Percentiles rank a stretch among this genome's conserved stretches.
Evolutionary conservation across 768 basidiomycete genomes (phyloP).

Genomic region (Collybiopsis luxurians): DNA sequence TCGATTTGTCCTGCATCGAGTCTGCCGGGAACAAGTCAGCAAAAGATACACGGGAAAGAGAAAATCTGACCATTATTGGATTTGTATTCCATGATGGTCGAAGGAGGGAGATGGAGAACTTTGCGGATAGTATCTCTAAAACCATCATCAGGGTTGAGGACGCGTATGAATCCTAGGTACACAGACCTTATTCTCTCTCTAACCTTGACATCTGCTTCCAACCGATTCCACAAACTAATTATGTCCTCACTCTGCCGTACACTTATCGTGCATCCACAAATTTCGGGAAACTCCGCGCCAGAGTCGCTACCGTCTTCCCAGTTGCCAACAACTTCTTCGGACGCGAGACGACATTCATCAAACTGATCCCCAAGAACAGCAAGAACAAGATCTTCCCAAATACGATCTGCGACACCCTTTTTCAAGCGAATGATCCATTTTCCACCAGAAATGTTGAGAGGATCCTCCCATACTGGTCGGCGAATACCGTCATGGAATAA

Average conservation of each 20-base stretch:
- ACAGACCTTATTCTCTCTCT: slow-evolving; percentile 82
- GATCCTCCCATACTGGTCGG: slow-evolving; percentile 95
- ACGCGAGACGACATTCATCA: slow-evolving; percentile 54
- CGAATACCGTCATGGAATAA: slow-evolving; percentile 85
- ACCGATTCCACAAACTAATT: slow-evolving; percentile 87
- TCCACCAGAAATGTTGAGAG: slow-evolving; percentile 81
- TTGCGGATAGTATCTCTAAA: slow-evolving; percentile 75
- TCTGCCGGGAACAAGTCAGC: slow-evolving; percentile 39
- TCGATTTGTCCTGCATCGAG: slow-evolving; percentile 87
- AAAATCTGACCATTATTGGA: slow-evolving; percentile 73
- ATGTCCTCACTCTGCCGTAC: slow-evolving; percentile 94
- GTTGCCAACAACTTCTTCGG: slow-evolving; percentile 29
- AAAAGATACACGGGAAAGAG: slow-evolving; percentile 5
- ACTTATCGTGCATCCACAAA: slow-evolving; percentile 94
- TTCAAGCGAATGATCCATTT: slow-evolving; percentile 95
- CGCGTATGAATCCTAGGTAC: background rate
- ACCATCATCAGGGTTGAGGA: slow-evolving; percentile 4
- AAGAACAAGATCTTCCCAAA: slow-evolving; percentile 89
- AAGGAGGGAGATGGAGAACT: slow-evolving; percentile 71
- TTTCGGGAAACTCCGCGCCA: slow-evolving; percentile 65
- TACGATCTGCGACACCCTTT: slow-evolving; percentile 85
- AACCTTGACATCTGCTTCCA: slow-evolving; percentile 71
- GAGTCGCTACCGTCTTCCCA: slow-evolving; percentile 35
- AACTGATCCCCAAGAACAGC: slow-evolving; percentile 92
- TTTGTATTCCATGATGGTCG: slow-evolving; percentile 92